Evolutionary conservation across 2,329 filamentous ascomycete species (phyloP).

Genomic region (Aspergillus amoenus): DNA sequence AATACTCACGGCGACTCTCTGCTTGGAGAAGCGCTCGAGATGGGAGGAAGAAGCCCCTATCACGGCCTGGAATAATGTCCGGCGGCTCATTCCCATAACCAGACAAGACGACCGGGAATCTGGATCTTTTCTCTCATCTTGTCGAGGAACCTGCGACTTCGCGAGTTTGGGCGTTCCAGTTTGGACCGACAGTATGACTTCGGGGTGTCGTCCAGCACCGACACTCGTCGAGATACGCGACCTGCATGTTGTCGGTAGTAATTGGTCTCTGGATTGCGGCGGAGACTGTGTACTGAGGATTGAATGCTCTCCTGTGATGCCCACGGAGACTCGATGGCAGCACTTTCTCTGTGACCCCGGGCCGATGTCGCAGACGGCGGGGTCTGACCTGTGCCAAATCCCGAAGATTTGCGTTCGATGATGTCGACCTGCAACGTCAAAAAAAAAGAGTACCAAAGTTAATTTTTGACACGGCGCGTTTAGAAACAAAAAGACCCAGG

Average conservation of each 20-base stretch:
- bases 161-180: not conserved
- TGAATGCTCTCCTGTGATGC: not conserved
- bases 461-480: not conserved
- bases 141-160: not conserved
- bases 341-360: not conserved
- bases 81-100: not conserved
- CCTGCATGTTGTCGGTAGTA: conserved; percentile 1
- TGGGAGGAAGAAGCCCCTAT: not conserved
- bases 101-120: not conserved
- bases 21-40: not conserved
- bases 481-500: not conserved
- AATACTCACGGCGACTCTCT: not conserved
- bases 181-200: not conserved
- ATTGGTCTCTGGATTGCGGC: not conserved
- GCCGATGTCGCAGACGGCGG: not conserved
- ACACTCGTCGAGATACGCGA: not conserved
- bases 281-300: not conserved
- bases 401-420: not conserved
- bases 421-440: not conserved
- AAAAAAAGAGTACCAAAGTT: not conserved
- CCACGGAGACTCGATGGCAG: not conserved
- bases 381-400: not conserved
- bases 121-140: not conserved
- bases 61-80: not conserved
- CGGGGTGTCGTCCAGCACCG: not conserved